These are phyloP conservation scores for Fraxinus sp. DNA, from an alignment of 305 asterid genomes.

Conservation along the genomic window DNA sequence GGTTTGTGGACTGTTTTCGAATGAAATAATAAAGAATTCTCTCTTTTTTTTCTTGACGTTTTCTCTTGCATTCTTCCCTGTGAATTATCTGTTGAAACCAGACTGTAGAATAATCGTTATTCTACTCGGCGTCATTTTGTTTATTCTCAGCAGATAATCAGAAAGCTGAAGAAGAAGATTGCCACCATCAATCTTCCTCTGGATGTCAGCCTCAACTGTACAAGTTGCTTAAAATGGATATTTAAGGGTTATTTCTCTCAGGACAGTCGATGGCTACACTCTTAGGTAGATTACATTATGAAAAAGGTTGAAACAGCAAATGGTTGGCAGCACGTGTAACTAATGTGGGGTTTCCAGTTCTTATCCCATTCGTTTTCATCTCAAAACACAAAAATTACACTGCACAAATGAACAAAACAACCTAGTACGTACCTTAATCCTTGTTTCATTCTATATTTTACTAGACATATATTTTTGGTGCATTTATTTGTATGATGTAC, in stretches of 20 bases:
- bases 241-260: constrained; percentile 40
- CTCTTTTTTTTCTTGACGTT: too few species aligned
- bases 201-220: not conserved
- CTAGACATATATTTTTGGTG: constrained; percentile 41
- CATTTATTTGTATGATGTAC: constrained; percentile 43
- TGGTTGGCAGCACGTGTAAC: constrained; percentile 58
- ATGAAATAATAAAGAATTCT: too few species aligned
- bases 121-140: not conserved
- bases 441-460: constrained; percentile 29
- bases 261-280: constrained; percentile 48
- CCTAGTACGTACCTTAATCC: constrained; percentile 7
- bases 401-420: not conserved
- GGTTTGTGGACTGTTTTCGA: not conserved
- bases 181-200: not conserved
- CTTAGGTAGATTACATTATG: constrained; percentile 44
- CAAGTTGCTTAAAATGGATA: constrained; percentile 38
- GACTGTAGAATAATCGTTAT: too few species aligned
- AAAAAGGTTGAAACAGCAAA: constrained; percentile 51
- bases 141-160: not conserved
- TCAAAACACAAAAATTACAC: not conserved
- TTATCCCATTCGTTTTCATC: constrained; percentile 45
- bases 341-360: constrained; percentile 52
- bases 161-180: not conserved
- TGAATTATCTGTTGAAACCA: too few species aligned
- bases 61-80: too few species aligned